Evolutionary conservation across 2,329 filamentous ascomycete species (phyloP), one percentile per base, ranked within the genome.

Genomic region (Aspergillus bombycis): DNA sequence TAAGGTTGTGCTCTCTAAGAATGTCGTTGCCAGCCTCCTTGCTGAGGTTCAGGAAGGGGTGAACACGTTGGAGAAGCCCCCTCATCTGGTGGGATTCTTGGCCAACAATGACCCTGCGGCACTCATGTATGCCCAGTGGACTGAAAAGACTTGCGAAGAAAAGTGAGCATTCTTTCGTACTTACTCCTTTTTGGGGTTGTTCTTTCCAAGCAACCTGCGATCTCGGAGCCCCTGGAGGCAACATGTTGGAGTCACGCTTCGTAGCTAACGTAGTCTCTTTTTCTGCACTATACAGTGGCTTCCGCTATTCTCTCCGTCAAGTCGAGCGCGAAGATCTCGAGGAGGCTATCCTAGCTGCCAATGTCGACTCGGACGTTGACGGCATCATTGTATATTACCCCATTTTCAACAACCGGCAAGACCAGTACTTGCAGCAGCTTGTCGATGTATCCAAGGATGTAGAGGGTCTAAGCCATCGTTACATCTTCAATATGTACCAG

Each of bases 401-500:
- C 61, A 96, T 99, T 80, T 98, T 97, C 79, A 91, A 93, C 81
- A 90, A 89, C 58, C 86, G 88, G 32, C 93, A 97, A 79, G 95
- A 99, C 80, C 91, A 92, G 78, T 98, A 98, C 79, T 88, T 99
- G 69, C 94, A 98, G 81, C 94, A 97, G 81, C 92, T 96, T 3
- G 93, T 97, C 62, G 89, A 92, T 62, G 86, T 97, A 50, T 82
- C 86, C 78, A 98, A 99, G 80, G 95, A 99, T 74, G 94, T 99
- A 69, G 95, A 99, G 80, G 95, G 95, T 41, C 88, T 99, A 63
- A 93, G 91, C 71, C 94, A 97, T 80, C 90, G 89, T 75, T 94
- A 98, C 81, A 91, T 98, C 75, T 94, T 94, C 87, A 99, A 99
- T 86, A 97, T 99, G 94, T 99, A 98, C 82, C 92, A 97, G 84